These are phyloP conservation scores for Phytophthora palmivora DNA, from an alignment of 352 stramenopile genomes.

Conservation along the genomic window DNA sequence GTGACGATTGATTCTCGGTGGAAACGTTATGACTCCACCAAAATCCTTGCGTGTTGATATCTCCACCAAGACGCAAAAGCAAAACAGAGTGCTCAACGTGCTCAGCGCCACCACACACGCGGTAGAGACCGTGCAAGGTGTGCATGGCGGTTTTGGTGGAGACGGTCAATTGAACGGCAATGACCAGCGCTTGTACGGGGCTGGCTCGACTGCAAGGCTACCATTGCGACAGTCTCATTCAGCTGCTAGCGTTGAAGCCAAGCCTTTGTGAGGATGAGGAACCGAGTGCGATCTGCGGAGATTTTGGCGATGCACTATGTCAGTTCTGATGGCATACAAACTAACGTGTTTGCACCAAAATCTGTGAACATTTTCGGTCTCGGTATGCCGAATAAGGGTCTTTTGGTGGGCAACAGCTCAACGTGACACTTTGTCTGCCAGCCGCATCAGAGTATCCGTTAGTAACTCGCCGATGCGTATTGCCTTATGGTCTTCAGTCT, in stretches of 20 bases:
- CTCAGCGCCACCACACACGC: background rate
- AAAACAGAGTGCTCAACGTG: constrained; percentile 26
- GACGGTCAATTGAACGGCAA: constrained; percentile 23
- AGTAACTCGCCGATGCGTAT: constrained; percentile 28
- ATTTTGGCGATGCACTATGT: constrained; percentile 2
- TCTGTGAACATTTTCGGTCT: constrained; percentile 27
- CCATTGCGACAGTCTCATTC: constrained; percentile 20
- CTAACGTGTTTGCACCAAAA: background rate
- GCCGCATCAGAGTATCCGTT: constrained; percentile 35
- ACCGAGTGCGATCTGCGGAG: background rate
- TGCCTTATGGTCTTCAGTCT: background rate
- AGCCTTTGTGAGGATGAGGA: constrained; percentile 22
- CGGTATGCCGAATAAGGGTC: constrained; percentile 9
- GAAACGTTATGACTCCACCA: constrained; percentile 23
- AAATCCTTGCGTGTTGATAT: constrained; percentile 12
- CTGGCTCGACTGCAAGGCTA: constrained; percentile 3
- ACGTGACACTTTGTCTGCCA: constrained; percentile 25
- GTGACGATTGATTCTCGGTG: constrained; percentile 13
- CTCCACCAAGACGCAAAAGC: constrained; percentile 25
- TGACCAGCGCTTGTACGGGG: too few relatives aligned
- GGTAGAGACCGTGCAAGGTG: constrained; percentile 33
- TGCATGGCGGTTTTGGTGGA: constrained; percentile 43
- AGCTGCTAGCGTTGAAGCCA: constrained; percentile 30
- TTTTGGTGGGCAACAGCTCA: constrained; percentile 23
- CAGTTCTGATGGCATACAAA: constrained; percentile 14